phyloP scores from a whole-genome alignment of 371 early-diverging fungal genomes.

The Nematocida major region DNA sequence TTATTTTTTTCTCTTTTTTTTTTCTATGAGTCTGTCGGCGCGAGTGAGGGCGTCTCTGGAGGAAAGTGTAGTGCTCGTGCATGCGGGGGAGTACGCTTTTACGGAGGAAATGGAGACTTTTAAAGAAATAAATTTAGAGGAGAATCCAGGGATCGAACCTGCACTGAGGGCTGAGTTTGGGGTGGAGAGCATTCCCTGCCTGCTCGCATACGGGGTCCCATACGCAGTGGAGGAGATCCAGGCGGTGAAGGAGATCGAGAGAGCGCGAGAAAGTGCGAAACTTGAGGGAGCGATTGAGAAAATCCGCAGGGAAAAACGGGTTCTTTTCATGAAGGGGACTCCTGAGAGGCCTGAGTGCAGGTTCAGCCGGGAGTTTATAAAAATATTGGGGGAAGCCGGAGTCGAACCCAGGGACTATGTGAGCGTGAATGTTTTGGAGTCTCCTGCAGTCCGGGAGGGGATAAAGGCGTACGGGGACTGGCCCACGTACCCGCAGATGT shows the following conservation, averaged over 20 bases:
- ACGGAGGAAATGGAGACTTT: constrained; percentile 21
- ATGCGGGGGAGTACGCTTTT: background rate
- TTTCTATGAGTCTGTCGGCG: no score
- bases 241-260: constrained; percentile 4
- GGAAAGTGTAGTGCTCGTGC: constrained; percentile 2
- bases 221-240: constrained; percentile 38
- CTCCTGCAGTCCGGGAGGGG: constrained; percentile 68
- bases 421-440: constrained; percentile 76
- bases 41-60: background rate
- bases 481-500: constrained; percentile 96
- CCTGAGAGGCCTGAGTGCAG: constrained; percentile 59
- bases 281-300: constrained; percentile 32
- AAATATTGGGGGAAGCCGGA: constrained; percentile 9
- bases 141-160: background rate
- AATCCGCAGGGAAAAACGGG: constrained; percentile 66
- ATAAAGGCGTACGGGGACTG: constrained; percentile 75
- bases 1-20: no score
- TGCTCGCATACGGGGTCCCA: constrained; percentile 17
- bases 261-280: constrained; percentile 14
- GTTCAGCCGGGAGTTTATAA: constrained; percentile 57
- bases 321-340: constrained; percentile 83
- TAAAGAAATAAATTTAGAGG: background rate
- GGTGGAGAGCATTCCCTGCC: constrained; percentile 29
- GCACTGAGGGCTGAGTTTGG: background rate
- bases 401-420: constrained; percentile 52